Conservation (phyloP, 2,329 filamentous ascomycete genomes). For the Alternaria sp. region DNA sequence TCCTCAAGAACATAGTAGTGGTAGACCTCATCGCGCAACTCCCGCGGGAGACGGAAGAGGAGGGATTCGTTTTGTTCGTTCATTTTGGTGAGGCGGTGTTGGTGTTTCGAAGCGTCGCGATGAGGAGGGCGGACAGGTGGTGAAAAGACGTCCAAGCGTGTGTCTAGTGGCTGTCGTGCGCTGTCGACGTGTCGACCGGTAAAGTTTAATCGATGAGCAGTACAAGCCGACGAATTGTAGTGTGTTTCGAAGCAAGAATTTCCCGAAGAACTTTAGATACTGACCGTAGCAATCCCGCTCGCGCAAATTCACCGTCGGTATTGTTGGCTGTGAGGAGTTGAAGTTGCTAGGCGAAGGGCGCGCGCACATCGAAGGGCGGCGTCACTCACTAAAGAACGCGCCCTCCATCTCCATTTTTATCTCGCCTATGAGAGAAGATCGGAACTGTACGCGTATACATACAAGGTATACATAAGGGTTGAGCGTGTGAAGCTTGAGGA, state of each 20-base stretch:
- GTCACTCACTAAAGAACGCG: not conserved
- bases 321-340: not conserved
- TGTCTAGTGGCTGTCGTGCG: not conserved
- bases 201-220: not conserved
- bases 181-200: not conserved
- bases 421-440: not conserved
- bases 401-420: not conserved
- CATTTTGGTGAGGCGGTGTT: not conserved
- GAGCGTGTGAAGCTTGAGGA: not conserved
- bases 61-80: not conserved
- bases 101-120: not conserved
- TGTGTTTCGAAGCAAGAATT: not conserved
- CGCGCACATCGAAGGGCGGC: not conserved
- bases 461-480: not conserved
- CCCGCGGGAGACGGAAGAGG: not conserved
- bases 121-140: not conserved
- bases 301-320: not conserved
- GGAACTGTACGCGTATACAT: not conserved
- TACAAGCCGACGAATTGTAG: not conserved
- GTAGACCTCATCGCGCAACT: constrained; percentile 1
- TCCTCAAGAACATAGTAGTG: not conserved
- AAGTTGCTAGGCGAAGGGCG: not conserved
- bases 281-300: not conserved
- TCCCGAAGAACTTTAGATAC: not conserved
- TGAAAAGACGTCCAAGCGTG: not conserved